Percentiles rank a stretch among this genome's conserved stretches.
phyloP scores from a whole-genome alignment of 345 rosid genomes.

The Rhizophora mangle region DNA sequence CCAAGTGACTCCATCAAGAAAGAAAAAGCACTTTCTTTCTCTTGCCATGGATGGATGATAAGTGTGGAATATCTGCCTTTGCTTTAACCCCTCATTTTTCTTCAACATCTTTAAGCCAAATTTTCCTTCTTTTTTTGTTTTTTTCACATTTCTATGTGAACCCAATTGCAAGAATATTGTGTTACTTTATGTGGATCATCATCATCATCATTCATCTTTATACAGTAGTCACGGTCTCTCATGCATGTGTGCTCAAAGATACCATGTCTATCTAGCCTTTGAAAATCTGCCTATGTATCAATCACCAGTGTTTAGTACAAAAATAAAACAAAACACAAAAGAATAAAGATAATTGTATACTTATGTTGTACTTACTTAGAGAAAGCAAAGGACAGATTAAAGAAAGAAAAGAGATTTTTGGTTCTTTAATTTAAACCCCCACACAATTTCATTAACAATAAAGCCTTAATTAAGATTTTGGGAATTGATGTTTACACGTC shows the following conservation, averaged over 20 bases:
- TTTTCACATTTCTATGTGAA: constrained; percentile 15
- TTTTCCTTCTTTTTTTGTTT: background rate
- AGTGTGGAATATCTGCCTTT: constrained; percentile 52
- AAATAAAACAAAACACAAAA: constrained; percentile 4
- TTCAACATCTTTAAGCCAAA: constrained; percentile 20
- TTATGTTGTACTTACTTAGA: constrained; percentile 3
- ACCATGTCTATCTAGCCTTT: background rate
- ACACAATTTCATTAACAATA: constrained; percentile 39
- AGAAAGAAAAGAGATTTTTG: constrained; percentile 24
- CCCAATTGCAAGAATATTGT: constrained; percentile 18
- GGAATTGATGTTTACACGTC: too few species aligned
- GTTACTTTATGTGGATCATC: constrained; percentile 10
- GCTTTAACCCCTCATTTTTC: constrained; percentile 38
- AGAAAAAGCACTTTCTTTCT: constrained; percentile 24
- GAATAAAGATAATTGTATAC: background rate
- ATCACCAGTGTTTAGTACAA: background rate
- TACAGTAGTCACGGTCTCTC: constrained; percentile 19
- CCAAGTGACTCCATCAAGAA: constrained; percentile 4
- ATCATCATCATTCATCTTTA: constrained; percentile 5
- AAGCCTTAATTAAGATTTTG: background rate
- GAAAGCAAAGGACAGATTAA: constrained; percentile 4
- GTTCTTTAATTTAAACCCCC: constrained; percentile 53
- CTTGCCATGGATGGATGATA: constrained; percentile 21
- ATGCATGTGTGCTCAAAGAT: constrained; percentile 2
- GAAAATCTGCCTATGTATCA: constrained; percentile 12